phyloP scores from a whole-genome alignment of 768 basidiomycete species.

The Auricularia heimuer region DNA sequence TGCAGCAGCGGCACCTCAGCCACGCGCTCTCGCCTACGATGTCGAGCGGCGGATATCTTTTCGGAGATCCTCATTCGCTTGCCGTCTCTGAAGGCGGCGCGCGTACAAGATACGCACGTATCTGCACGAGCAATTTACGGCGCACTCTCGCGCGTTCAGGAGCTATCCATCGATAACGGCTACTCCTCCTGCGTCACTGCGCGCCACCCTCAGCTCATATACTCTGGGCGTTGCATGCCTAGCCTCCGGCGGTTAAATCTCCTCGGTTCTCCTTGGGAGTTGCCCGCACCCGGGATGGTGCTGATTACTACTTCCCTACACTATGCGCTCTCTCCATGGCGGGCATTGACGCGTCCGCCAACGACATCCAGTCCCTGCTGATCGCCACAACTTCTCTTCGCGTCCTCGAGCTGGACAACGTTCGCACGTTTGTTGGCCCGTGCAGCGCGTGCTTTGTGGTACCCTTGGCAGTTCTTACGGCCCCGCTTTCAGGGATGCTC shows the following conservation, averaged over 20 bases:
- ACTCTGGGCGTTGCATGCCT: background rate
- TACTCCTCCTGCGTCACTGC: background rate
- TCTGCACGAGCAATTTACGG: background rate
- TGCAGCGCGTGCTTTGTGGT: no score
- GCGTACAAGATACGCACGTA: background rate
- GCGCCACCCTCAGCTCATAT: background rate
- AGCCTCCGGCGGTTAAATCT: background rate
- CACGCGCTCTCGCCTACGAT: background rate
- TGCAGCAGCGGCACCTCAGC: background rate
- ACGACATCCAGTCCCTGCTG: background rate
- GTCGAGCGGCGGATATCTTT: background rate
- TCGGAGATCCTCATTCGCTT: background rate
- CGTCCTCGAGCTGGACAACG: no score
- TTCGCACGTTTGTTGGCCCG: no score
- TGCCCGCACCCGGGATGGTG: background rate
- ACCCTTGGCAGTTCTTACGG: no score
- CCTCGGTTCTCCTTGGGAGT: background rate
- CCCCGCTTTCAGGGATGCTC: no score
- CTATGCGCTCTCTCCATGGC: background rate
- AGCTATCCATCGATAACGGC: background rate
- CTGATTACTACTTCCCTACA: background rate
- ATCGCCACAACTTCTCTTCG: background rate
- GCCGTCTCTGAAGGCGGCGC: background rate
- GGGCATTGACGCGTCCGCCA: background rate
- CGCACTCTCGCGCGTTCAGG: background rate